These are phyloP conservation scores for Fusarium penzigii DNA, from an alignment of 2,329 filamentous ascomycete genomes.

Conservation along the genomic window DNA sequence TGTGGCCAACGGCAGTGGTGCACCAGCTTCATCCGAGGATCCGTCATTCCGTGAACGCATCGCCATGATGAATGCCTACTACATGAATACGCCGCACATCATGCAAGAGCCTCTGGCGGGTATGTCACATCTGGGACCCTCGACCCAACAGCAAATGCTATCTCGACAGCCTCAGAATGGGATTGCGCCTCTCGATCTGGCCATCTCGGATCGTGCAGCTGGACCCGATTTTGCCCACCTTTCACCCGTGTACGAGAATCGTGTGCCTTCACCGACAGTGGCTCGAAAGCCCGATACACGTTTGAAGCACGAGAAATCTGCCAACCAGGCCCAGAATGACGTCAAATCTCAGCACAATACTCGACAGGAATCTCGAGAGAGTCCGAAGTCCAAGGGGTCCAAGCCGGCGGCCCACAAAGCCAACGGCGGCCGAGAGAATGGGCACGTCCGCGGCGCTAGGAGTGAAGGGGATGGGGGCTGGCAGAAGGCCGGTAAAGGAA, in stretches of 20 bases:
- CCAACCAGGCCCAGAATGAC: neutral
- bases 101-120: constrained; percentile 35
- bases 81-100: constrained; percentile 29
- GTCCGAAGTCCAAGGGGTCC: constrained; percentile 25
- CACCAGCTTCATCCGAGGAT: constrained; percentile 34
- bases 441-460: constrained; percentile 54
- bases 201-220: constrained; percentile 43
- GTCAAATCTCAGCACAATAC: constrained; percentile 8
- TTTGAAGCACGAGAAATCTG: constrained; percentile 28
- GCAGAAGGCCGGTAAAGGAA: constrained; percentile 58
- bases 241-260: constrained; percentile 73
- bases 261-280: constrained; percentile 69
- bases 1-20: constrained; percentile 38
- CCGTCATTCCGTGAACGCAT: constrained; percentile 45
- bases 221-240: constrained; percentile 52
- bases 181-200: constrained; percentile 58
- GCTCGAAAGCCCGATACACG: constrained; percentile 53
- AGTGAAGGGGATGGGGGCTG: constrained; percentile 57
- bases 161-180: constrained; percentile 48
- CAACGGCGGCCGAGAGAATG: constrained; percentile 50
- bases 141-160: constrained; percentile 39
- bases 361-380: constrained; percentile 19
- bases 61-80: constrained; percentile 40
- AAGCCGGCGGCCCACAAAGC: constrained; percentile 34
- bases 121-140: constrained; percentile 33